Evolutionary conservation across 768 basidiomycete genomes (phyloP).

Genomic region (Gloeostereum incarnatum): DNA sequence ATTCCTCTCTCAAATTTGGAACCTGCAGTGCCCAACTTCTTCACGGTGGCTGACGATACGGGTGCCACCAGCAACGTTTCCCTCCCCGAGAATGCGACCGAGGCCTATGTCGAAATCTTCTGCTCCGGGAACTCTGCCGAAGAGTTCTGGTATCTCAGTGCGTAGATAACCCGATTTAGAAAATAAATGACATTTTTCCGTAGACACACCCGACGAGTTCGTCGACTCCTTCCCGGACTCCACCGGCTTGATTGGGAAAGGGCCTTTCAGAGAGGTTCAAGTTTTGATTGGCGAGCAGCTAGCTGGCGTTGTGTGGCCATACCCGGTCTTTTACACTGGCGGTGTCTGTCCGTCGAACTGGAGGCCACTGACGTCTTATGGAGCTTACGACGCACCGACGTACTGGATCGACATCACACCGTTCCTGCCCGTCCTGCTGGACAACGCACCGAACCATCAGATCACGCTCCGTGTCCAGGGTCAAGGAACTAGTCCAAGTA

Average conservation of each 20-base stretch:
- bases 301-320: slow-evolving; percentile 46
- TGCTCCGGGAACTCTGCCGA: slow-evolving; percentile 53
- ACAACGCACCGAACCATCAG: slow-evolving; percentile 37
- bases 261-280: slow-evolving; percentile 56
- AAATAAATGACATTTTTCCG: slow-evolving; percentile 28
- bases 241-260: slow-evolving; percentile 35
- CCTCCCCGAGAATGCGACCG: slow-evolving; percentile 40
- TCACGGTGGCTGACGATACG: slow-evolving; percentile 15
- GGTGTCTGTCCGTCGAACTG: slow-evolving; percentile 41
- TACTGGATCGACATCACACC: slow-evolving; percentile 59
- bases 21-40: slow-evolving; percentile 34
- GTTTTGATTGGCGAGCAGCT: slow-evolving; percentile 44
- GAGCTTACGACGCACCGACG: slow-evolving; percentile 54
- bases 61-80: slow-evolving; percentile 32
- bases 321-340: slow-evolving; percentile 50
- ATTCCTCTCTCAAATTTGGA: slow-evolving; percentile 48
- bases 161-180: slow-evolving; percentile 5
- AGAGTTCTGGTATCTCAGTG: slow-evolving; percentile 51
- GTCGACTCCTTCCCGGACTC: slow-evolving; percentile 33
- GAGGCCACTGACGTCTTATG: slow-evolving; percentile 54
- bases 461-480: slow-evolving; percentile 50
- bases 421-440: slow-evolving; percentile 40
- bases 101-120: slow-evolving; percentile 49
- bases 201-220: slow-evolving; percentile 41
- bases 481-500: slow-evolving; percentile 38